phyloP scores from a whole-genome alignment of 148 eudicot species.

The Fallopia convolvulus region DNA sequence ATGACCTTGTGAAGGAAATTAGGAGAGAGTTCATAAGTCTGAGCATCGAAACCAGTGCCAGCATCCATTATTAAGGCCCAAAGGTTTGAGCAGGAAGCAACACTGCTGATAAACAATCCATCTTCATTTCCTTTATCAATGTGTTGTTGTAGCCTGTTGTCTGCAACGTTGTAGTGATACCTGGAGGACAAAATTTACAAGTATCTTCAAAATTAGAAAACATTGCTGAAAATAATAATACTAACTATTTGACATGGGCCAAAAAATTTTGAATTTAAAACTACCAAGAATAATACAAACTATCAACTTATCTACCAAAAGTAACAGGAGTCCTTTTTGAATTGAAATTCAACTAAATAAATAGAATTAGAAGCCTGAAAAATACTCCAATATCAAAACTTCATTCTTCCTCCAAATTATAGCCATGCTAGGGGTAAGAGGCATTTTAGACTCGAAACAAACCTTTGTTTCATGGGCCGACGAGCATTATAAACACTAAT shows the following conservation, averaged over 20 bases:
- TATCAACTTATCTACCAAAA: no score
- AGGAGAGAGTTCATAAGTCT: conserved; percentile 67
- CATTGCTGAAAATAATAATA: no score
- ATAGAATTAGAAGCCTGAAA: no score
- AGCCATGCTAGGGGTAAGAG: neutral
- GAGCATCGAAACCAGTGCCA: conserved; percentile 54
- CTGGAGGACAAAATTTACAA: conserved; percentile 23
- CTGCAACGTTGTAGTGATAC: conserved; percentile 79
- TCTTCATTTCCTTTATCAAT: conserved; percentile 72
- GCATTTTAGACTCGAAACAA: neutral
- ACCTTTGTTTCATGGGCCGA: conserved; percentile 85
- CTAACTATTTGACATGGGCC: no score
- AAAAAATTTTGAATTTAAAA: no score
- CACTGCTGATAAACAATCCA: conserved; percentile 60
- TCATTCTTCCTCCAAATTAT: neutral
- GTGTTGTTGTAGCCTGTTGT: conserved; percentile 53
- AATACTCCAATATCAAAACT: no score
- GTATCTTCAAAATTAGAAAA: neutral
- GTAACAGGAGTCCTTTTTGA: no score
- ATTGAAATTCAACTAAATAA: no score
- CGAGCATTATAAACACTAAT: conserved; percentile 71
- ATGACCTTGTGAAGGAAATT: conserved; percentile 66
- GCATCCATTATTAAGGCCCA: conserved; percentile 87
- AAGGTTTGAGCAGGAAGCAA: conserved; percentile 49
- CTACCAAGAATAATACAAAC: no score